Conservation (phyloP, 2,329 filamentous ascomycete species). For the Lecanicillium sp. region DNA sequence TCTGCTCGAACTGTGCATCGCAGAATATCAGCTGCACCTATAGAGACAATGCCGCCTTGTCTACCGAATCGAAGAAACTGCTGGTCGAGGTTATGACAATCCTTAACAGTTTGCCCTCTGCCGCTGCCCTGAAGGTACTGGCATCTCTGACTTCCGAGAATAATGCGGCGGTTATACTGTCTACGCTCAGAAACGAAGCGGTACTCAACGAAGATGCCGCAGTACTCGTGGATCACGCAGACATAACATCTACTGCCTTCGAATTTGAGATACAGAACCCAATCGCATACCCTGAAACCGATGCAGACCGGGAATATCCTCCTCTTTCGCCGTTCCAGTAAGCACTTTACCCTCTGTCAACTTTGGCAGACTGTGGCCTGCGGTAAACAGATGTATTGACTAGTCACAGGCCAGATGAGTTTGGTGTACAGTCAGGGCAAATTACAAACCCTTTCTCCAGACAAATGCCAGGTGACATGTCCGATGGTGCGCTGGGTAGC, state of each 20-base stretch:
- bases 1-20: slow-evolving; percentile 13
- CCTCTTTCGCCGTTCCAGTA: slow-evolving; percentile 5
- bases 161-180: slow-evolving; percentile 15
- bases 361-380: too few relatives aligned
- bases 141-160: slow-evolving; percentile 13
- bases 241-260: slow-evolving; percentile 9
- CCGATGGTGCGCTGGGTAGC: too few relatives aligned
- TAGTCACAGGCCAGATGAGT: too few relatives aligned
- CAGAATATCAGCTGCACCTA: slow-evolving; percentile 12
- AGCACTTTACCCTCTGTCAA: background rate
- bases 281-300: slow-evolving; percentile 13
- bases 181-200: slow-evolving; percentile 10
- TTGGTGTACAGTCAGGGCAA: too few relatives aligned
- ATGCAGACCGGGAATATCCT: too few relatives aligned
- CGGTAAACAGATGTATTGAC: too few relatives aligned
- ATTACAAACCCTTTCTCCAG: too few relatives aligned
- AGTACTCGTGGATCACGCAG: background rate
- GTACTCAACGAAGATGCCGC: background rate
- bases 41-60: slow-evolving; percentile 10
- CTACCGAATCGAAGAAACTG: slow-evolving; percentile 8
- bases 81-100: slow-evolving; percentile 17
- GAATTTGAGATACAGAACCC: slow-evolving; percentile 19
- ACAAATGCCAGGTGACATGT: too few relatives aligned
- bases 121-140: slow-evolving; percentile 13
- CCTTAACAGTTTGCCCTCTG: slow-evolving; percentile 14